Evolutionary conservation across 257 asterid genomes (phyloP).

Genomic region (Coffea canephora): DNA sequence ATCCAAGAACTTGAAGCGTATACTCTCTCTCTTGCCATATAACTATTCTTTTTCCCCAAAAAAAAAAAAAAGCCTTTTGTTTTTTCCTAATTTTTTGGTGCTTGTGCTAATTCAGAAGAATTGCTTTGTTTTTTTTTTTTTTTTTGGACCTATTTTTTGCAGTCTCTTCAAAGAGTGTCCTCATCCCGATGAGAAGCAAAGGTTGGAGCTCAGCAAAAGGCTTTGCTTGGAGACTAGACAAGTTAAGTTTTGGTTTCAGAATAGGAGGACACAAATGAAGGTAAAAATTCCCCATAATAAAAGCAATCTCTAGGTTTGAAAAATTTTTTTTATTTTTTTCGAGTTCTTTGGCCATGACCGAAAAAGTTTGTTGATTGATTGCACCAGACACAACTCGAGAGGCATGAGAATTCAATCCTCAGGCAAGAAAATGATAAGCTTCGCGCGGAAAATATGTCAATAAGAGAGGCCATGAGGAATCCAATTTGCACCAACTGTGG

Average conservation of each 20-base stretch:
- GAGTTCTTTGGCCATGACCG: not conserved
- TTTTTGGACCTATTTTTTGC: not conserved
- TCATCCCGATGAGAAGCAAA: constrained; percentile 95
- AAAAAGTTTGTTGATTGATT: constrained; percentile 21
- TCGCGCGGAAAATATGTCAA: constrained; percentile 52
- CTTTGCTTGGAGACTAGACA: constrained; percentile 78
- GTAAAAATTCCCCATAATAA: constrained; percentile 24
- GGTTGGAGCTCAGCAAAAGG: constrained; percentile 83
- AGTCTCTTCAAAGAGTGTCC: constrained; percentile 97
- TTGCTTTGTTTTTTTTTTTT: not conserved
- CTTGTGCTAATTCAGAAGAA: not conserved
- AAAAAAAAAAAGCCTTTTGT: not conserved
- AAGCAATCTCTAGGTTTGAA: not conserved
- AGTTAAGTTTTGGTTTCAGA: constrained; percentile 95
- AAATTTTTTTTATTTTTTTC: not conserved
- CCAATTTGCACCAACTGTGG: constrained; percentile 58
- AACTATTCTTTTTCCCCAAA: not conserved
- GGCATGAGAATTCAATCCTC: constrained; percentile 51
- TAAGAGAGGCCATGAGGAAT: constrained; percentile 52
- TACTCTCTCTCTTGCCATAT: not conserved
- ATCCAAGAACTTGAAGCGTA: constrained; percentile 96
- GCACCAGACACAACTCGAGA: constrained; percentile 53
- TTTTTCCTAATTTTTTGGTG: not conserved
- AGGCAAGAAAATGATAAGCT: constrained; percentile 58
- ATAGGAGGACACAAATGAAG: constrained; percentile 96